Base-by-base conservation (phyloP, 148 eudicot species). In the Chenopodium album region DNA sequence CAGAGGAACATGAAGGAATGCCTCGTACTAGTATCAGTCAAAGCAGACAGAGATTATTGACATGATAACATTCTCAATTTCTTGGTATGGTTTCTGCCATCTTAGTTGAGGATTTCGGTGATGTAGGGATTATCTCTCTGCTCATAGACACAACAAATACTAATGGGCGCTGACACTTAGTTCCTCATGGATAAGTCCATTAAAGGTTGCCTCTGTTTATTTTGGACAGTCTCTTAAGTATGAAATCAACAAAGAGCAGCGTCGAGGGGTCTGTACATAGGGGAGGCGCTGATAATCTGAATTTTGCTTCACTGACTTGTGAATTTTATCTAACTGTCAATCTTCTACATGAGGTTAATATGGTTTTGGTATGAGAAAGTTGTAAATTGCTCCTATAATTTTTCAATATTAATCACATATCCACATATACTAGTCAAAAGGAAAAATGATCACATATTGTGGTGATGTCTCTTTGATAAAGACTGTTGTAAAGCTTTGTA, bases 1-100 rank as follows among this genome's bases (percentile, higher is more conserved):
- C 83, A 16, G 88, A 91, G 32, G 89, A 89, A 52, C 91, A 91
- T 73, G 85, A 78, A 52, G 92, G 88, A 82, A 92, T 67, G 66
- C 86, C 89, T 31, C 84, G 76, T 80, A 68, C 46, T 1, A 71
- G 69, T 44, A 41, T 26, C 73, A 59, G 14, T 76, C 80, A 75
- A 78, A 78, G 82, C 79, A 69, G 87, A 63, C 87, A 78, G 54
- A 82, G 87, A 78, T 29, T 41, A 34, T 78, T 59, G 46, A 16
- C 84, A 22, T 85, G 78, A 52, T 54, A 82, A 64, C 20, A 48
- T 37, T 79, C 12, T 28, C 32, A 23, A 4, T 4, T 68, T 75
- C 74, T 72, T 60, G 60, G 76, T 44, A 59, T 69, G 64, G 56
- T 59, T 59, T 56, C 41, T 28, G 29, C 47, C 48, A 56, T 74